These are phyloP conservation scores for Arthrobotrys conoides DNA, from an alignment of 2,329 filamentous ascomycete species.

Conservation along the genomic window DNA sequence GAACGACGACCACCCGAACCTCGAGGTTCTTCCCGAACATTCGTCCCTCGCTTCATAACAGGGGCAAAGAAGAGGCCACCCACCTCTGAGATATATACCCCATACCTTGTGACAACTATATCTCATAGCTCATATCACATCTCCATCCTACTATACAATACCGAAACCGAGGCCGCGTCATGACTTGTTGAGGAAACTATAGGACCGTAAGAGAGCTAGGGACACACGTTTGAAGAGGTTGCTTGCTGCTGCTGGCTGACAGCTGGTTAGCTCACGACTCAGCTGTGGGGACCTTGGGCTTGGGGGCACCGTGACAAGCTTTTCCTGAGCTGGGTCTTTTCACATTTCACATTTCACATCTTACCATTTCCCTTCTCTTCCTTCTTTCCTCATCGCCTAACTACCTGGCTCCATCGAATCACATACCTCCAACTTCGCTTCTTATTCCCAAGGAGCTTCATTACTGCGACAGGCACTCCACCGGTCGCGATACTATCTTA, in stretches of 20 bases:
- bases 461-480: background rate
- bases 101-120: background rate
- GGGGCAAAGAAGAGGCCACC: constrained; percentile 13
- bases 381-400: constrained; percentile 11
- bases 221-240: constrained; percentile 15
- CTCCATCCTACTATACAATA: background rate
- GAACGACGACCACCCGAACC: background rate
- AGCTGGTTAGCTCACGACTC: constrained; percentile 13
- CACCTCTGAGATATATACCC: background rate
- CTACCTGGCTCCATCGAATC: background rate
- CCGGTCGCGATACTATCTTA: background rate
- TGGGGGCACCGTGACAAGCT: constrained; percentile 23
- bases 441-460: background rate
- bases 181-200: constrained; percentile 33
- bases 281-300: constrained; percentile 6
- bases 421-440: background rate
- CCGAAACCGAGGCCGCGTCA: constrained; percentile 43
- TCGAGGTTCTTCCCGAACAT: constrained; percentile 50
- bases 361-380: constrained; percentile 1
- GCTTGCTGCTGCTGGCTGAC: constrained; percentile 25
- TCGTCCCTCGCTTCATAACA: constrained; percentile 33
- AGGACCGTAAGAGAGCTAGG: constrained; percentile 28
- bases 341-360: constrained; percentile 1
- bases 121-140: background rate
- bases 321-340: constrained; percentile 2